A percentile compares a stretch with the other conserved stretches of the same genome.
Evolutionary conservation across 768 basidiomycete genomes (phyloP).

Genomic region (Tulasnella sp.): DNA sequence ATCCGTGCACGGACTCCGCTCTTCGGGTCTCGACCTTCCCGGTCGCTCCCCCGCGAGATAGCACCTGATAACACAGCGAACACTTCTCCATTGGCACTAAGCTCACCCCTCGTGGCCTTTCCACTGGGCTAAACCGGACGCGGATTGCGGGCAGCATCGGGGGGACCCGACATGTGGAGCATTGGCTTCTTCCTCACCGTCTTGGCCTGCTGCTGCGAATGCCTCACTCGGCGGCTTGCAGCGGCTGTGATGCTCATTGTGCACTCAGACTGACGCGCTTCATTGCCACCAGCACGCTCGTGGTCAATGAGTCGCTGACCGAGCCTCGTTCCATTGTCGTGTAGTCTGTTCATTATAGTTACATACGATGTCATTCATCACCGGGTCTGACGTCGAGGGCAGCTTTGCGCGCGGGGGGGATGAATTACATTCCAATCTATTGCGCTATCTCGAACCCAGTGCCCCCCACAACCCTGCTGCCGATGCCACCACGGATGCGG

Average conservation of each 20-base stretch:
- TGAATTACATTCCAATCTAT: background rate
- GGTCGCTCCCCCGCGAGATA: background rate
- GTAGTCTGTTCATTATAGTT: background rate
- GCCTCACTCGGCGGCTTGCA: background rate
- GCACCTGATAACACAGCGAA: background rate
- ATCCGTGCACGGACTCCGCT: background rate
- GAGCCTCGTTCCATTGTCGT: background rate
- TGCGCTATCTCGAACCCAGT: background rate
- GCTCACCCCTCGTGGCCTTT: background rate
- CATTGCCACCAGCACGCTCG: background rate
- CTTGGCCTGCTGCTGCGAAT: background rate
- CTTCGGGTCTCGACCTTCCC: slow-evolving; percentile 5
- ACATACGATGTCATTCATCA: slow-evolving; percentile 5
- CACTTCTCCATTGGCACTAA: background rate
- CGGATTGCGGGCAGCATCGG: background rate
- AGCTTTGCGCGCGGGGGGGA: background rate
- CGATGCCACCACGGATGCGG: background rate
- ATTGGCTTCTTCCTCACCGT: background rate
- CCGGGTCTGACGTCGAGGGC: background rate
- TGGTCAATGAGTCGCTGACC: background rate
- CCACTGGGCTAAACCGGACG: slow-evolving; percentile 2
- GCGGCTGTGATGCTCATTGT: background rate
- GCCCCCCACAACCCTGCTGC: background rate
- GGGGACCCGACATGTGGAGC: background rate
- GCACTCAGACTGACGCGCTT: background rate